These are phyloP conservation scores for Tetrahymena borealis DNA, from an alignment of 73 alveolate genomes.

Conservation along the genomic window DNA sequence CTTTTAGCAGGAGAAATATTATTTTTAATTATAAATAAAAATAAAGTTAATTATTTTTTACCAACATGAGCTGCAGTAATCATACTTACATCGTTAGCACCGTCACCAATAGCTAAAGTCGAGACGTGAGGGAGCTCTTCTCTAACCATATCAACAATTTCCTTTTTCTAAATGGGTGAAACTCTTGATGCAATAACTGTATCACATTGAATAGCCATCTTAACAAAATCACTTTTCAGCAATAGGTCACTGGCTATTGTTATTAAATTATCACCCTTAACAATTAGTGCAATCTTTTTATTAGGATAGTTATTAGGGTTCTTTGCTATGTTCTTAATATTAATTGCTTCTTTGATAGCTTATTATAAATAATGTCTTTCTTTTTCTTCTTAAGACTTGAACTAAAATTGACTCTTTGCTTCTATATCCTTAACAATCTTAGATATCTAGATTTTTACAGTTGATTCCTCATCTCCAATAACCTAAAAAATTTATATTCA, in stretches of 20 bases:
- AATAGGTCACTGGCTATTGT: slow-evolving; percentile 44
- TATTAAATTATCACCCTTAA: slow-evolving; percentile 77
- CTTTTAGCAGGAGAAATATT: neutral
- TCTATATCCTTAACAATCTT: neutral
- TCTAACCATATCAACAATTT: slow-evolving; percentile 75
- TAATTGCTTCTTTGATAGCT: neutral
- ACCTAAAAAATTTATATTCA: slow-evolving; percentile 32
- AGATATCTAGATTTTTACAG: neutral
- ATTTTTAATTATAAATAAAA: neutral
- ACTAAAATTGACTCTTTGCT: neutral
- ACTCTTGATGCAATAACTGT: slow-evolving; percentile 91
- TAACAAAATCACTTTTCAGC: slow-evolving; percentile 49
- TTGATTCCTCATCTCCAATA: slow-evolving; percentile 9
- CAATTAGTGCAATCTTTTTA: slow-evolving; percentile 53
- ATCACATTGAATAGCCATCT: slow-evolving; percentile 58
- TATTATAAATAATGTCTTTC: neutral
- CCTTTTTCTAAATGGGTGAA: slow-evolving; percentile 89
- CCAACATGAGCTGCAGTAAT: slow-evolving; percentile 86
- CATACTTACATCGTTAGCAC: slow-evolving; percentile 84
- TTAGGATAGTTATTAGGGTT: neutral
- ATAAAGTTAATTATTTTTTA: no score
- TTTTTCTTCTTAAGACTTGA: neutral
- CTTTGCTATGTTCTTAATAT: neutral
- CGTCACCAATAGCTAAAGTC: slow-evolving; percentile 77
- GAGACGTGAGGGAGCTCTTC: slow-evolving; percentile 53